Conservation (phyloP, 495 filamentous ascomycete genomes). For the Penicillium desertorum region DNA sequence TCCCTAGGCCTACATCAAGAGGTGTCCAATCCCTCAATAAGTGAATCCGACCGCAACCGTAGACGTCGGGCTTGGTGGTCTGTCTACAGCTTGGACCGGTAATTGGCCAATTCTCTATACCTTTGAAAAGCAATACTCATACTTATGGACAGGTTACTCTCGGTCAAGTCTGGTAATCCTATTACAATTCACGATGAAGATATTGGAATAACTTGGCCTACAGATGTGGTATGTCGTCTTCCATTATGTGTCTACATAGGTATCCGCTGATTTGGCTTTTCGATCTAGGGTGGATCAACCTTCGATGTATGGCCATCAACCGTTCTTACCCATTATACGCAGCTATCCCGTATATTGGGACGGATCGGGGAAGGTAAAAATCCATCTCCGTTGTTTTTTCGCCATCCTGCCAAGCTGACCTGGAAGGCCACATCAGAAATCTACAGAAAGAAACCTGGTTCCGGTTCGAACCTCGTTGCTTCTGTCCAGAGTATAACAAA, state of each 20-base stretch:
- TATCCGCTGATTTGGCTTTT: slow-evolving; percentile 11
- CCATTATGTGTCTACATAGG: slow-evolving; percentile 3
- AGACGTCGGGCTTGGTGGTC: slow-evolving; percentile 54
- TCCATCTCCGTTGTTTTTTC: neutral
- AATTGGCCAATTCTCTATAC: neutral
- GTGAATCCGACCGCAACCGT: slow-evolving; percentile 40
- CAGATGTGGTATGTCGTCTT: slow-evolving; percentile 24
- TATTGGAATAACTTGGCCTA: slow-evolving; percentile 45
- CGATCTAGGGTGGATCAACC: slow-evolving; percentile 25
- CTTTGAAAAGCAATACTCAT: neutral
- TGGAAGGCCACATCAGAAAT: slow-evolving; percentile 30
- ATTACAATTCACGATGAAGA: slow-evolving; percentile 52
- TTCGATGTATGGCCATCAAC: slow-evolving; percentile 44
- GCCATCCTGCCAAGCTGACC: neutral
- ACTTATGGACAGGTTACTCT: slow-evolving; percentile 32
- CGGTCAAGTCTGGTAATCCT: slow-evolving; percentile 51
- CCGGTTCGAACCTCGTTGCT: slow-evolving; percentile 43
- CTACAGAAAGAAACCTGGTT: slow-evolving; percentile 45
- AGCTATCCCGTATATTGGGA: slow-evolving; percentile 47
- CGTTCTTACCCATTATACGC: slow-evolving; percentile 48
- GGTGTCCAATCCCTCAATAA: slow-evolving; percentile 34
- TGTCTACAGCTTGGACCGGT: slow-evolving; percentile 51
- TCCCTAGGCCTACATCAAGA: slow-evolving; percentile 53
- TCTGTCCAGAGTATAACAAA: slow-evolving; percentile 48
- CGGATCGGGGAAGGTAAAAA: slow-evolving; percentile 39